Base-by-base conservation (phyloP, 2,329 filamentous ascomycete species). In the Seiridium cupressi region DNA sequence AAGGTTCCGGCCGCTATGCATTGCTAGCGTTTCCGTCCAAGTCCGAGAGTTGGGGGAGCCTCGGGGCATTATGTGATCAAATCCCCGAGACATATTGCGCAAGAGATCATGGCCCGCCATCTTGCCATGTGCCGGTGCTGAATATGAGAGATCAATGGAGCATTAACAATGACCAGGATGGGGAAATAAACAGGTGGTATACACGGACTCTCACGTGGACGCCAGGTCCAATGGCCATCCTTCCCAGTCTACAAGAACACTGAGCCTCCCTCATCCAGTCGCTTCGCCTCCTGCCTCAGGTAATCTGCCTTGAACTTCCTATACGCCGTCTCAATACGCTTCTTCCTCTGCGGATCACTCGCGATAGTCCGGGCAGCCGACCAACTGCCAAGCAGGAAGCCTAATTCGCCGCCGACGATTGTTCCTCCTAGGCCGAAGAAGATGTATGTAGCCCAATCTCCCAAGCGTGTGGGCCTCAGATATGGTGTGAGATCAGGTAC, bases 331-430 rank as follows among this genome's bases (percentile, higher is more conserved):
- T 89, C 85, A 58, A 90, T 85, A 63, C 87, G 77, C 65, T 77
- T 73, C 63, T 76, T 78, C 13, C 79, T 77, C 59, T 82, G 83
- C 0, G 83, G 79, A 65, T 90, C 83, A 34, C 71, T 71, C 1
- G 75, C 77, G 57, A 90, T 83, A 1, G 75, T 75, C 44, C 82
- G 76, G 38, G 80, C 77, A 3, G 84, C 86, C 4, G 81, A 78
- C 51, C 79, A 78, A 1, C 79, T 80, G 0, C 88, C 87, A 0
- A 79, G 81, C 60, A 89, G 63, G 51, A 89, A 73, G 0, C 88
- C 87, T 10, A 81, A 73, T 73, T 90, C 88, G 6, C 88, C 87
- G 6, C 87, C 87, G 5, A 90, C 63, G 62, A 90, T 86, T 4
- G 89, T 69, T 0, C 87, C 87, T 11, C 85, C 87, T 0, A 83